Base-by-base conservation (phyloP, 2,329 filamentous ascomycete species). In the Exophiala aquamarina region DNA sequence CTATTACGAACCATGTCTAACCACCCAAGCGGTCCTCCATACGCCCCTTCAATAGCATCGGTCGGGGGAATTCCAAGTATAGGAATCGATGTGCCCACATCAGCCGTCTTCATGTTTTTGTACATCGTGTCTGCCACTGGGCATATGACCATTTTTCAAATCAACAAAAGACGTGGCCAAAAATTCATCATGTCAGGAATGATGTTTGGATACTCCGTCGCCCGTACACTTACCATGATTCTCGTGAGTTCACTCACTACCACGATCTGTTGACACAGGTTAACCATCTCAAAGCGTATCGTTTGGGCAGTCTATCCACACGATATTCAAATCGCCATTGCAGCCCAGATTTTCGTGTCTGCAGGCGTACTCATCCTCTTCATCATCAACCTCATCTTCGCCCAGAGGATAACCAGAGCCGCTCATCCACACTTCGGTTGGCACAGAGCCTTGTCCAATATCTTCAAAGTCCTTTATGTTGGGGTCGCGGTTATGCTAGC, bases 331-430 rank as follows among this genome's bases (percentile, higher is more conserved):
- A 61, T 83, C 3, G 75, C 71, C 2, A 77, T 82, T 39, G 77
- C 78, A 0, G 80, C 86, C 3, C 74, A 75, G 55, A 78, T 93
- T 61, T 83, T 93, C 59, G 79, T 88, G 47, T 80, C 83, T 35
- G 83, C 86, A 0, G 89, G 88, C 33, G 82, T 90, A 13, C 64
- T 94, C 26, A 66, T 94, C 6, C 71, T 94, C 19, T 92, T 87
- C 66, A 69, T 92, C 59, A 71, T 89, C 66, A 93, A 95, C 68
- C 69, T 94, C 33, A 70, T 93, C 60, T 87, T 91, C 62, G 70
- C 84, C 0, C 87, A 89, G 66, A 82, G 89, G 36, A 75, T 95
- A 19, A 66, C 93, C 14, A 79, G 89, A 44, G 85, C 86, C 3
- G 79, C 81, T 36, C 86, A 91, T 60, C 87, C 88, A 0, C 62